Base-by-base conservation (phyloP, 306 rosid species). In the Sphenostylis stenocarpa region DNA sequence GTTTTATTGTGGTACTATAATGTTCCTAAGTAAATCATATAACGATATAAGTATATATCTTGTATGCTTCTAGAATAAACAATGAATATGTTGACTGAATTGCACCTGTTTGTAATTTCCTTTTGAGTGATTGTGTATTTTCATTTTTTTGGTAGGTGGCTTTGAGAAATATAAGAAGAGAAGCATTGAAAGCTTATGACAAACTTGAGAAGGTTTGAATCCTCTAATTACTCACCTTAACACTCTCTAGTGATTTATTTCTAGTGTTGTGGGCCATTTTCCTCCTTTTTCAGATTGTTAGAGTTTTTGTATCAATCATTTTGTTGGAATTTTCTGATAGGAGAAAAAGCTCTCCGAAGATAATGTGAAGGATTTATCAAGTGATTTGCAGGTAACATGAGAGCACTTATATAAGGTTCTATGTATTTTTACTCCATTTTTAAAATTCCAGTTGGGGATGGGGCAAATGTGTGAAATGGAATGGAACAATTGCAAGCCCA, bases 91-190 rank as follows among this genome's bases (percentile, higher is more conserved):
- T 73, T 41, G 41, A 73, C 33, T 76, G 12, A 51, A 13, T 72
- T 20, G 56, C 29, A 19, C 58, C 51, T 47, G 43, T 69, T 66
- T 72, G 55, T 45, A 62, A 62, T 47, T 48, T 71, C 45, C 64
- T 77, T 82, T 74, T 80, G 70, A 81, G 67, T 81, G 64, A 39
- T 70, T 55, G 36, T 26, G 19, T 36, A 20, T 45, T 33, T 38
- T 61, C 81, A 4, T 9, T 63, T 36, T 60, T 81, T 65, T 38
- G 43, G 24, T 75, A 91, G 98, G 99, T 96, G 79, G 98, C 97
- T 75, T 66, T 96, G 78, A 86, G 99, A 90, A 96, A 96, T 76
- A 91, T 96, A 84, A 87, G 99, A 86, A 92, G 99, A 85, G 99
- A 96, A 88, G 93, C 93, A 60, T 65, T 96, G 77, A 96, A 91